phyloP scores from a whole-genome alignment of 495 filamentous ascomycete species.

The Tuber brumale region DNA sequence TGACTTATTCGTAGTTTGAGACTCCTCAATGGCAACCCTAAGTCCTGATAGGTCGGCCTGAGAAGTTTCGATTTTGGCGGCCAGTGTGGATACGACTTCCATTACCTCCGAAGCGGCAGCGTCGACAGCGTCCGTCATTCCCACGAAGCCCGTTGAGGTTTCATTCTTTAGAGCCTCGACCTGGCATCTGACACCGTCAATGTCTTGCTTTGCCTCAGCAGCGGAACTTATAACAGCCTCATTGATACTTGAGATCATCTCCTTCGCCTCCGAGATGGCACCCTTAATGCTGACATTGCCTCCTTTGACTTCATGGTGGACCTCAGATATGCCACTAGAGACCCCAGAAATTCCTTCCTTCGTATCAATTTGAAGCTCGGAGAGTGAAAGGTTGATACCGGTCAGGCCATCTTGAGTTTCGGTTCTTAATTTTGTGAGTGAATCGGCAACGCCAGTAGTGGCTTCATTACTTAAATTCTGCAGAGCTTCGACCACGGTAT shows the following conservation, averaged over 20 bases:
- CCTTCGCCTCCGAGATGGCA: conserved; percentile 25
- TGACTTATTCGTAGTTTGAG: conserved; percentile 16
- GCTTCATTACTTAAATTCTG: conserved; percentile 25
- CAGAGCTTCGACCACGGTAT: conserved; percentile 22
- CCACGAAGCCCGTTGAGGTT: conserved; percentile 67
- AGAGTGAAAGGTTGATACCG: conserved; percentile 19
- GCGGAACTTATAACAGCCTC: conserved; percentile 31
- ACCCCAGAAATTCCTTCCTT: conserved; percentile 44
- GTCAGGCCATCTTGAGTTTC: conserved; percentile 31
- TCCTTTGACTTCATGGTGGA: conserved; percentile 29
- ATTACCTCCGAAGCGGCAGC: conserved; percentile 53
- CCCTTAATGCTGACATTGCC: conserved; percentile 27
- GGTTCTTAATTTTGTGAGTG: conserved; percentile 22
- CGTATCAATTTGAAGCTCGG: conserved; percentile 24
- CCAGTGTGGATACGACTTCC: conserved; percentile 34
- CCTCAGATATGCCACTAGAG: conserved; percentile 30
- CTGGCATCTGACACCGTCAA: conserved; percentile 67
- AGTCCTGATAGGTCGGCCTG: conserved; percentile 20
- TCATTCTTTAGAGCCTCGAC: conserved; percentile 70
- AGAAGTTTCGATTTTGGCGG: conserved; percentile 40
- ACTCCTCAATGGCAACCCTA: conserved; percentile 22
- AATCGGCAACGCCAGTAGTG: conserved; percentile 23
- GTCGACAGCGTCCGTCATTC: conserved; percentile 71
- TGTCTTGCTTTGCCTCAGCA: conserved; percentile 50
- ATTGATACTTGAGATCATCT: conserved; percentile 44